A percentile compares a stretch with the other conserved stretches of the same genome.
Evolutionary conservation across 306 rosid genomes (phyloP).

Genomic region (barrel medic (Medicago truncatula)): MtrunA17r5.0-ANR NC_053045.1:59365001-59365500

Average conservation of each 20-base stretch:
- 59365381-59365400: conserved; percentile 45
- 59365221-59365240: conserved; percentile 68
- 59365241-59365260: conserved; percentile 62
- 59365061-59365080: background rate
- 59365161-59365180: conserved; percentile 52
- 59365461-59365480: background rate
- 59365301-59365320: conserved; percentile 58
- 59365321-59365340: conserved; percentile 81
- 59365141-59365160: background rate
- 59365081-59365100: background rate
- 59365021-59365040: background rate
- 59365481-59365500: conserved; percentile 28
- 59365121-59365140: background rate
- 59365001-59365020: background rate
- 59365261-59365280: conserved; percentile 58
- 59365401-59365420: conserved; percentile 42
- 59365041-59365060: background rate
- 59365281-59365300: conserved; percentile 44
- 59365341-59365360: conserved; percentile 66
- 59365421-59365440: conserved; percentile 20
- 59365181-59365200: conserved; percentile 57
- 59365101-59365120: background rate
- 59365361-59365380: conserved; percentile 53
- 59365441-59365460: background rate
- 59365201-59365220: conserved; percentile 59